phyloP scores from a whole-genome alignment of 2,329 filamentous ascomycete species.

The Sporothrix humicola region DNA sequence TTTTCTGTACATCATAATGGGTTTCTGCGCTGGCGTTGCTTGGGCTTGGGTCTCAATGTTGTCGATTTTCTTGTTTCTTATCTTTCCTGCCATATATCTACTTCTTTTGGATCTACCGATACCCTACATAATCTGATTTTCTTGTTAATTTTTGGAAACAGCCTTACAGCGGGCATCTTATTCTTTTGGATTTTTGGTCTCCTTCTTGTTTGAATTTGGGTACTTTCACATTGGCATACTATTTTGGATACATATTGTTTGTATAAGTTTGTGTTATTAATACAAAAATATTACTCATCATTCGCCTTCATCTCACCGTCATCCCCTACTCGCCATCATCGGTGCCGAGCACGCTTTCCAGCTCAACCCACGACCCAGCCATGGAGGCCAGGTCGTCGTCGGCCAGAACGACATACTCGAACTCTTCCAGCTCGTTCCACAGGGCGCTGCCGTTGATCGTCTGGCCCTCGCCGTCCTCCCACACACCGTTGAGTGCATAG shows the following conservation, averaged over 20 bases:
- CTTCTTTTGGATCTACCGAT: not conserved
- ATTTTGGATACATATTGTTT: not conserved
- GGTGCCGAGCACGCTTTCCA: conserved; percentile 29
- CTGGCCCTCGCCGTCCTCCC: conserved; percentile 23
- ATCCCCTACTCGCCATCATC: conserved; percentile 22
- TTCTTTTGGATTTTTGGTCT: not conserved
- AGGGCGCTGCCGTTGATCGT: not conserved
- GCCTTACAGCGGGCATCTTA: not conserved
- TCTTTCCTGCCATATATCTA: not conserved
- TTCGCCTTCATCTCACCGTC: not conserved
- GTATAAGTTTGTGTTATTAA: not conserved
- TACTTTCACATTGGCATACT: not conserved
- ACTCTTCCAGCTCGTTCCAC: conserved; percentile 7
- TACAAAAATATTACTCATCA: not conserved
- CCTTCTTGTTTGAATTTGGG: not conserved
- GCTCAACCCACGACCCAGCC: conserved; percentile 33
- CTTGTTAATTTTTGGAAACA: not conserved
- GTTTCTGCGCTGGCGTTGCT: not conserved
- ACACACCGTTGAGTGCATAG: not conserved
- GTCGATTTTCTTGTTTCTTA: not conserved
- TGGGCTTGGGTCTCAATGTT: not conserved
- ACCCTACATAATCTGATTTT: conserved; percentile 17
- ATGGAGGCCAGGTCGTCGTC: conserved; percentile 33
- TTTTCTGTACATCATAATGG: not conserved
- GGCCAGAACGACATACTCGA: conserved; percentile 30